Evolutionary conservation across 2,329 filamentous ascomycete species (phyloP), one percentile per base, ranked within the genome.

Genomic region (Didymosphaeria variabile): DNA sequence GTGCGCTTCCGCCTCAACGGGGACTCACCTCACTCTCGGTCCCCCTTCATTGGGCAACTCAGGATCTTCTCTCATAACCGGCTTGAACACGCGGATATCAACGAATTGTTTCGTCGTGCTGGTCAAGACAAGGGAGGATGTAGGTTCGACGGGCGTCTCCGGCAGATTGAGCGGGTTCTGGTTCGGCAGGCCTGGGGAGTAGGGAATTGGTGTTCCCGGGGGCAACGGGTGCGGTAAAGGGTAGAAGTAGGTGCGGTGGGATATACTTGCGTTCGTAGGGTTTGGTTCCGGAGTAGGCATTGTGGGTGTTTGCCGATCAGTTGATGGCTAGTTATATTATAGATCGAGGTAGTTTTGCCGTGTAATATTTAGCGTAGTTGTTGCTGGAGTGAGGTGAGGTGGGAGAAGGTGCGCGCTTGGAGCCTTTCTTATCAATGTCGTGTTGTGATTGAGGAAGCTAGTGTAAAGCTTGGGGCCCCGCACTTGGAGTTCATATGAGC

Each of bases 61-160:
- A 63, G 64, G n/a, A 42, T 67, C 61, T 21, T 8, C n/a, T 3
- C 40, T 15, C 7, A 29, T 15, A 23, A 60, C 55, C 0, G 74
- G 67, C 21, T 73, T 76, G 51, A 84, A 72, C 54, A 89, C 79
- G 44, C 89, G 85, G 23, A 90, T 72, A 68, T 91, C 89, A 40
- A 91, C 84, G 70, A 89, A 91, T 40, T 80, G 83, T 32, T 79
- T 79, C 29, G 74, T 72, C 1, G 86, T 84, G 2, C 87, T 87
- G 0, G 89, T 91, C 49, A 91, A 78, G 13, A 91, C 89, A 4
- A 90, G 71, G 0, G 89, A 91, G 1, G 83, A 84, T 0, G 89
- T 91, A 17, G 86, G 86, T 73, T 91, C 89, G 53, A 71, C 67
- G 23, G 67, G 58, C 29, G 49, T 55, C 5, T 59, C 42, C 0